These are phyloP conservation scores for Fistulifera solaris DNA, from an alignment of 108 stramenopile genomes.

Conservation along the genomic window DNA sequence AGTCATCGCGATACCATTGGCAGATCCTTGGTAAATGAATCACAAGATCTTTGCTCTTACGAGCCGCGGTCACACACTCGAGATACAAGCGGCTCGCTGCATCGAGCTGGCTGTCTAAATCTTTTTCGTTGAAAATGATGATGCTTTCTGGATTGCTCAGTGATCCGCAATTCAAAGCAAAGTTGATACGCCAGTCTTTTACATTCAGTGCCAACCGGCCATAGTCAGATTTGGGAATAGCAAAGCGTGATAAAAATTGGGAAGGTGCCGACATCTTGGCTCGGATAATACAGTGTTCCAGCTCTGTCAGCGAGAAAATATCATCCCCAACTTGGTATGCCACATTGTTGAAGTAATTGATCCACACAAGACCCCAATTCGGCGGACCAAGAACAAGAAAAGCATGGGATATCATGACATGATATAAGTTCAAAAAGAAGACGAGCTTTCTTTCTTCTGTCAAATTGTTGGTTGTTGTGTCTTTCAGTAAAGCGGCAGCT, in stretches of 20 bases:
- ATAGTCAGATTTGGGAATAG: conserved; percentile 43
- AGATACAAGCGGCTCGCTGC: conserved; percentile 14
- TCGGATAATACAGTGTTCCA: conserved; percentile 68
- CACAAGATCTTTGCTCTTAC: conserved; percentile 12
- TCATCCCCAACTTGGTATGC: conserved; percentile 63
- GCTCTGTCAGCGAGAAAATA: conserved; percentile 60
- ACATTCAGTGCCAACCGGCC: conserved; percentile 26
- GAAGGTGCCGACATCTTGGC: conserved; percentile 48
- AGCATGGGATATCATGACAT: conserved; percentile 62
- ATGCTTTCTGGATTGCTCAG: conserved; percentile 36
- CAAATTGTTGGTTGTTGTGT: conserved; percentile 22
- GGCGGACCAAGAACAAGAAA: conserved; percentile 57
- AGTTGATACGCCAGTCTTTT: conserved; percentile 55
- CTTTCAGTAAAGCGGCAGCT: conserved; percentile 38
- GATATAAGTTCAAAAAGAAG: conserved; percentile 73
- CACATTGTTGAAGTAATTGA: conserved; percentile 50
- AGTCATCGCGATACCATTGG: conserved; percentile 43
- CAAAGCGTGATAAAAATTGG: conserved; percentile 45
- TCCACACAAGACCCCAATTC: conserved; percentile 37
- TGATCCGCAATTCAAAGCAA: conserved; percentile 61
- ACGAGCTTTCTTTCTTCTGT: conserved; percentile 28
- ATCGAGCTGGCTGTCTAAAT: conserved; percentile 28
- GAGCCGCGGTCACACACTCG: conserved; percentile 4
- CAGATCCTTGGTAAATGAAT: conserved; percentile 30
- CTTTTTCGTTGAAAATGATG: conserved; percentile 17